Conservation (phyloP, 2,329 filamentous ascomycete genomes). For the Lasiodiplodia hormozganensis region DNA sequence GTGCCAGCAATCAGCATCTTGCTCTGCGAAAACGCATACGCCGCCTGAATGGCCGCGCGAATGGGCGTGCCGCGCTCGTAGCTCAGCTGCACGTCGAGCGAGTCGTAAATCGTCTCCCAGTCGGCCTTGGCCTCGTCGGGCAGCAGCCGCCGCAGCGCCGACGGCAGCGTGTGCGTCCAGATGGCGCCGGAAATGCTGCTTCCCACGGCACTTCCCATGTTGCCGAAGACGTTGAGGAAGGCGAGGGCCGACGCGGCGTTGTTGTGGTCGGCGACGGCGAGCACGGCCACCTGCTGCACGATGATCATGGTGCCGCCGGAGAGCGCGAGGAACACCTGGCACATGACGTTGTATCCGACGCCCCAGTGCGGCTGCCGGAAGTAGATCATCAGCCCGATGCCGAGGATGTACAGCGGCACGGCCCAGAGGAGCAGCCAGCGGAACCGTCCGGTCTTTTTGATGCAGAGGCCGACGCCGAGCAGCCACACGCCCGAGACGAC, state of each 20-base stretch:
- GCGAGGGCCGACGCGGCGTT: slow-evolving; percentile 68
- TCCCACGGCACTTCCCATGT: slow-evolving; percentile 54
- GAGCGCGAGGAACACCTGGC: slow-evolving; percentile 41
- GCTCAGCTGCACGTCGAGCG: slow-evolving; percentile 60
- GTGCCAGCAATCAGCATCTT: slow-evolving; percentile 39
- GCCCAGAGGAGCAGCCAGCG: slow-evolving; percentile 29
- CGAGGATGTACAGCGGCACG: slow-evolving; percentile 33
- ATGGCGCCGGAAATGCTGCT: slow-evolving; percentile 67
- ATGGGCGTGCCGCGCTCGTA: slow-evolving; percentile 59
- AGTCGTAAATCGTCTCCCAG: slow-evolving; percentile 54
- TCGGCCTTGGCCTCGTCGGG: slow-evolving; percentile 53
- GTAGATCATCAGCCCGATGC: slow-evolving; percentile 40
- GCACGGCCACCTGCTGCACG: slow-evolving; percentile 30
- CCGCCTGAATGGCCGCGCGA: slow-evolving; percentile 50
- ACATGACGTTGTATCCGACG: slow-evolving; percentile 36
- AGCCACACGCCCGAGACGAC: slow-evolving; percentile 41
- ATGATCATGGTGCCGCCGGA: slow-evolving; percentile 41
- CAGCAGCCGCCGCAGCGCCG: slow-evolving; percentile 55
- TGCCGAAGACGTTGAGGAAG: slow-evolving; percentile 65
- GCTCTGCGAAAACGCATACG: slow-evolving; percentile 45
- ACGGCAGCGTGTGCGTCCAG: slow-evolving; percentile 67
- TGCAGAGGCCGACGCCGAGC: slow-evolving; percentile 29
- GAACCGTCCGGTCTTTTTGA: slow-evolving; percentile 31
- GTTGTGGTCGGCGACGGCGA: slow-evolving; percentile 52
- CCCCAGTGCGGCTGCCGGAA: slow-evolving; percentile 28